phyloP scores from a whole-genome alignment of 2,329 filamentous ascomycete species.

The Aspergillus vadensis region DNA sequence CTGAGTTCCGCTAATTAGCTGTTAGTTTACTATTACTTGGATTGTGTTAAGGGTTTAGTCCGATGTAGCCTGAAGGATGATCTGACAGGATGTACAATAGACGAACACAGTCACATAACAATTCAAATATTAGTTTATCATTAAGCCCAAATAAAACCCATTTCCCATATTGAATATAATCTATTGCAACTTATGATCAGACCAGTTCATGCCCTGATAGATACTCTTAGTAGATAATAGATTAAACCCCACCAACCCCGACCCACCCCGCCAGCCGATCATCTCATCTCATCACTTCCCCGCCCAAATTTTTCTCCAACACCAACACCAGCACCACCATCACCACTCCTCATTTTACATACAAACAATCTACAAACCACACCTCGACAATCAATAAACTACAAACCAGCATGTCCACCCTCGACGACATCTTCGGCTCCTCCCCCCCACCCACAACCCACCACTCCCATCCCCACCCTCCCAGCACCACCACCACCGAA shows the following conservation, averaged over 20 bases:
- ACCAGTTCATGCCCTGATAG: too few species aligned
- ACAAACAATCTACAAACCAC: not conserved
- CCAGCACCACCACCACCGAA: conserved; percentile 28
- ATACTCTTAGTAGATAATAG: not conserved
- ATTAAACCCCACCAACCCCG: too few species aligned
- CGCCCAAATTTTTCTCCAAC: not conserved
- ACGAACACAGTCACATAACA: too few species aligned
- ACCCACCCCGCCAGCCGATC: not conserved
- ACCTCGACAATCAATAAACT: conserved; percentile 2
- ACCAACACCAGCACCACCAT: not conserved
- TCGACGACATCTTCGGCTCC: conserved; percentile 48
- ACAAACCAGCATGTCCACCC: conserved; percentile 23
- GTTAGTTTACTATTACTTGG: too few species aligned
- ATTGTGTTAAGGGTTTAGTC: too few species aligned
- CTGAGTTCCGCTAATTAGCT: too few species aligned
- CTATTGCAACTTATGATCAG: too few species aligned
- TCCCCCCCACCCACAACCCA: conserved; percentile 29
- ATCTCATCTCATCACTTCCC: not conserved
- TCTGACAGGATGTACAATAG: too few species aligned
- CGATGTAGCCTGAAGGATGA: too few species aligned
- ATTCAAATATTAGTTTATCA: too few species aligned
- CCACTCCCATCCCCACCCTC: not conserved
- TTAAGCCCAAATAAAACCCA: too few species aligned
- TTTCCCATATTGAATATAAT: too few species aligned
- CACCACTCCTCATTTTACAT: not conserved